Evolutionary conservation across 2,329 filamentous ascomycete species (phyloP), one percentile per base, ranked within the genome.

Genomic region (Fusarium palustre): DNA sequence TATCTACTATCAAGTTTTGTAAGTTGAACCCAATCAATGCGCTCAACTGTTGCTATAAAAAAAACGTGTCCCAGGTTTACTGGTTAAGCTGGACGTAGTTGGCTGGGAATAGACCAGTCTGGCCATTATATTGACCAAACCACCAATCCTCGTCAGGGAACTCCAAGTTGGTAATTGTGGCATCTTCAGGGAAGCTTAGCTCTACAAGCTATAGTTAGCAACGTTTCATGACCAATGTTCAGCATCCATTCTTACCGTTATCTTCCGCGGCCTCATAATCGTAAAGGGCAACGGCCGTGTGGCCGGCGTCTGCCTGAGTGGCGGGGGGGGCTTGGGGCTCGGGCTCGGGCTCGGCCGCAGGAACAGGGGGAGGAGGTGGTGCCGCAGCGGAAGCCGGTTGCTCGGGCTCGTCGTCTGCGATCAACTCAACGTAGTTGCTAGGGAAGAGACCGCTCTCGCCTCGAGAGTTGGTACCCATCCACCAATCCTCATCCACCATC

Each of bases 61-160:
- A 49, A 39, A 22, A 12, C 7, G n/a, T 13, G 36, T 20, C 30
- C 42, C 9, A 39, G 42, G 39, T 55, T 56, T 68, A 70, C 64
- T 71, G 56, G 72, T 88, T 80, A 55, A 90, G 80, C 78, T 90
- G 82, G 68, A 91, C 90, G 73, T 91, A 91, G 78, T 91, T 91
- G 76, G 89, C 86, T 15, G 90, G 90, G 88, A 99, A 99, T 46
- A 99, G 86, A 66, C 96, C 96, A 31, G 87, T 87, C 60, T 90
- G 87, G 52, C 94, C 94, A 28, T 90, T 86, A 79, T 91, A 97
- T 75, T 92, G 89, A 61, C 96, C 96, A 74, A 95, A 92, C 96
- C 96, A 99, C 96, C 96, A 99, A 78, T 99, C 96, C 71, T 98
- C 95, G 75, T 98, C 96, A 3, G 96, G 96, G 81, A 98, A 98